Evolutionary conservation across 2,329 filamentous ascomycete genomes (phyloP).

Genomic region (Didymella exigua): DNA sequence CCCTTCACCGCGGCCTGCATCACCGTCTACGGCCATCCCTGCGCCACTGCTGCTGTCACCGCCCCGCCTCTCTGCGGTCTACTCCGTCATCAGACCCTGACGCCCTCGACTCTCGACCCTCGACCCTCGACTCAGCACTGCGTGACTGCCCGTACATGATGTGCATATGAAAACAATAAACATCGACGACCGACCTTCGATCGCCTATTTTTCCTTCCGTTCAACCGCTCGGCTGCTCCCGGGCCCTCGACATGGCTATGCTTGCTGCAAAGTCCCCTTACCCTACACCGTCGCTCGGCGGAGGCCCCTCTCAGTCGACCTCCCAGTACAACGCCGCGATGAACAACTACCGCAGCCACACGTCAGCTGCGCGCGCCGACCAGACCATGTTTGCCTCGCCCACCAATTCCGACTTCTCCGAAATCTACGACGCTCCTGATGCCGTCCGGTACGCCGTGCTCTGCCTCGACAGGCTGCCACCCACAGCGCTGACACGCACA

Average conservation of each 20-base stretch:
- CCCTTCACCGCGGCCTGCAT: neutral
- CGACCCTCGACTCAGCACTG: neutral
- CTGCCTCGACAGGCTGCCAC: neutral
- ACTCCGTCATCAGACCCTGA: neutral
- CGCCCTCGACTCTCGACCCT: neutral
- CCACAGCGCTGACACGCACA: conserved; percentile 37
- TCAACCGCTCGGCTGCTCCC: neutral
- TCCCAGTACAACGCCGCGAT: conserved; percentile 44
- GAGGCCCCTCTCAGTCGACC: conserved; percentile 37
- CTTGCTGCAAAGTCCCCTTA: conserved; percentile 76
- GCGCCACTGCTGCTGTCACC: too few relatives aligned
- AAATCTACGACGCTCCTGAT: conserved; percentile 73
- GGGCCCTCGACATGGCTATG: conserved; percentile 67
- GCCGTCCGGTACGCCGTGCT: conserved; percentile 50
- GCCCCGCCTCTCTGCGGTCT: neutral
- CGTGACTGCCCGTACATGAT: conserved; percentile 20
- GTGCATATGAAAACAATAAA: conserved; percentile 17
- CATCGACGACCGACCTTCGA: conserved; percentile 7
- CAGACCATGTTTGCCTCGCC: conserved; percentile 74
- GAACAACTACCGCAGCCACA: conserved; percentile 45
- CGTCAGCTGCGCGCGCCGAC: conserved; percentile 43
- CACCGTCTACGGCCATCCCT: too few relatives aligned
- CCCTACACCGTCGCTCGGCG: conserved; percentile 58
- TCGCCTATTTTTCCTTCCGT: neutral
- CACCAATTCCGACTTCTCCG: conserved; percentile 91